phyloP scores from a whole-genome alignment of 2,329 filamentous ascomycete species.

The Trichoderma aggressivum region DNA sequence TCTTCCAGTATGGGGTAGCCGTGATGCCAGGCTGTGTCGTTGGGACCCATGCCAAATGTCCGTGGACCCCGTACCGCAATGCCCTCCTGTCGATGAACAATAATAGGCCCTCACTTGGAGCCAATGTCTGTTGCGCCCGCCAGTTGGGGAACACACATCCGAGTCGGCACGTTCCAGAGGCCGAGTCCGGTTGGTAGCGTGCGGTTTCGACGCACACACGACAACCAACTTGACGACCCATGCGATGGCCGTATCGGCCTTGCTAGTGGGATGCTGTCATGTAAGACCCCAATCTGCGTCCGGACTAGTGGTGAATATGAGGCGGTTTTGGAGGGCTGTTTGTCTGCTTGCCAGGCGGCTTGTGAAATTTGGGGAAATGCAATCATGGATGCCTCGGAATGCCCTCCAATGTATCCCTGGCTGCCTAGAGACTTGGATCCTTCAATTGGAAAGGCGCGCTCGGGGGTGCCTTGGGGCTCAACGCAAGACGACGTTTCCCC shows the following conservation, averaged over 20 bases:
- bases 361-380: background rate
- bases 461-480: background rate
- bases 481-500: background rate
- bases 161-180: constrained; percentile 5
- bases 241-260: background rate
- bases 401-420: background rate
- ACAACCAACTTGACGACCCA: background rate
- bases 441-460: background rate
- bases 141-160: background rate
- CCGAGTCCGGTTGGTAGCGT: background rate
- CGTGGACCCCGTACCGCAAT: background rate
- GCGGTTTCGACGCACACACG: background rate
- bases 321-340: background rate
- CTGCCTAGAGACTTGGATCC: background rate
- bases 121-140: constrained; percentile 3
- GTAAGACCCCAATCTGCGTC: background rate
- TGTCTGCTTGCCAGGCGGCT: background rate
- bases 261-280: constrained; percentile 5
- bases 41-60: background rate
- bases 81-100: background rate
- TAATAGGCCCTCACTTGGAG: background rate
- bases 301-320: background rate
- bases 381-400: constrained; percentile 1
- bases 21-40: background rate
- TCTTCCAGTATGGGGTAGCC: background rate